These are phyloP conservation scores for Fusarium metavorans DNA, from an alignment of 2,329 filamentous ascomycete genomes.

Conservation along the genomic window DNA sequence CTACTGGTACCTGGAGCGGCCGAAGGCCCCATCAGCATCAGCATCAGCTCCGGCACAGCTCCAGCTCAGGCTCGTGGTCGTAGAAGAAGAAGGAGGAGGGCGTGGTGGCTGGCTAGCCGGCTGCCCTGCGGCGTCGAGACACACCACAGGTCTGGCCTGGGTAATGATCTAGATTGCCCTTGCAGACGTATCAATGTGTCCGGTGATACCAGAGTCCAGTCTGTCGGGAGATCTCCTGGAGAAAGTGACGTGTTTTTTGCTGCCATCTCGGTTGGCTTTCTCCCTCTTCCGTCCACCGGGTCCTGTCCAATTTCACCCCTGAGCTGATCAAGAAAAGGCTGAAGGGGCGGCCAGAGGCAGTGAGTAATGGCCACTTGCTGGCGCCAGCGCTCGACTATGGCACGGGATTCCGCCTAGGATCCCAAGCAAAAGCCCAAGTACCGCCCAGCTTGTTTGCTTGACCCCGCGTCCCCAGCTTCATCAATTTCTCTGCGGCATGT, in stretches of 20 bases:
- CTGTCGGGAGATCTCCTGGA: conserved; percentile 21
- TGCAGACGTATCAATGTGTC: conserved; percentile 18
- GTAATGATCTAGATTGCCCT: conserved; percentile 25
- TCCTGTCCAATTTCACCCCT: conserved; percentile 17
- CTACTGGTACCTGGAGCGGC: conserved; percentile 1
- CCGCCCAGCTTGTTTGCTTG: conserved; percentile 5
- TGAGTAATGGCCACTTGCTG: conserved; percentile 23
- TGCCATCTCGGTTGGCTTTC: background rate
- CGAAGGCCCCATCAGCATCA: background rate
- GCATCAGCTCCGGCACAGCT: conserved; percentile 25
- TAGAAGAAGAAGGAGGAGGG: background rate
- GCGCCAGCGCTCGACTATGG: conserved; percentile 18
- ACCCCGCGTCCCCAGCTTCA: conserved; percentile 1
- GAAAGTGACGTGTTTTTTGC: conserved; percentile 8
- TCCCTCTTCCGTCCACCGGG: background rate
- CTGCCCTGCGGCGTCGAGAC: conserved; percentile 9
- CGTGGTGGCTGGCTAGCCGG: background rate
- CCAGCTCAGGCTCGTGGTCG: conserved; percentile 1
- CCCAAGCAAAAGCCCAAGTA: conserved; percentile 7
- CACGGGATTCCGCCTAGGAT: conserved; percentile 4
- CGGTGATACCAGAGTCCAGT: conserved; percentile 19
- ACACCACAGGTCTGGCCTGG: conserved; percentile 16
- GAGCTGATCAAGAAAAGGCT: conserved; percentile 23
- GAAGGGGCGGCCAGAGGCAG: conserved; percentile 18
- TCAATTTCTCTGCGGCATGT: conserved; percentile 10